Evolutionary conservation across 805 yeast species (phyloP).

Genomic region (Pichia phayaonensis): DNA sequence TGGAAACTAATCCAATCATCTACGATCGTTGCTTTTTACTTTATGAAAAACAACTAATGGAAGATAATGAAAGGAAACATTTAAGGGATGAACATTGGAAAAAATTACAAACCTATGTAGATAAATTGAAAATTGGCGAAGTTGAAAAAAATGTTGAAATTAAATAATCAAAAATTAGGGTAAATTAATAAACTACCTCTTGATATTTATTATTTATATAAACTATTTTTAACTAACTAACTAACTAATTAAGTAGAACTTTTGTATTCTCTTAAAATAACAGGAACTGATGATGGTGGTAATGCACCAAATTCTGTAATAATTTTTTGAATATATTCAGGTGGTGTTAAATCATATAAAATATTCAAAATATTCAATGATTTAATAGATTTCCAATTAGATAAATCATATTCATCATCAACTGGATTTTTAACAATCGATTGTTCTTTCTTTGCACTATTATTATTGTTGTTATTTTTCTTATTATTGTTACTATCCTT

Average conservation of each 20-base stretch:
- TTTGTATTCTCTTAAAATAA: slow-evolving; percentile 88
- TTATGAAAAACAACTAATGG: slow-evolving; percentile 73
- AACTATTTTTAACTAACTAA: neutral
- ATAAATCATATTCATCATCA: slow-evolving; percentile 36
- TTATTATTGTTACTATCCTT: slow-evolving; percentile 21
- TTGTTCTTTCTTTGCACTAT: neutral
- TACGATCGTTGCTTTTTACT: slow-evolving; percentile 90
- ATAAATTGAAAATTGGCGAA: slow-evolving; percentile 25
- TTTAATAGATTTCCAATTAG: slow-evolving; percentile 57
- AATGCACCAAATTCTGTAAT: slow-evolving; percentile 93
- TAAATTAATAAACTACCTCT: too few species aligned
- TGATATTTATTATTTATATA: neutral
- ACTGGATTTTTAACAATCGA: neutral
- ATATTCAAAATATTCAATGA: slow-evolving; percentile 70
- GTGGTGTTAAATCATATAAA: slow-evolving; percentile 91
- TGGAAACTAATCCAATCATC: slow-evolving; percentile 85
- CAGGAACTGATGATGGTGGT: slow-evolving; percentile 98
- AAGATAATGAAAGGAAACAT: slow-evolving; percentile 55
- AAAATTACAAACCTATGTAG: slow-evolving; percentile 55
- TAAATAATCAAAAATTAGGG: too few species aligned
- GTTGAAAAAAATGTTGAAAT: slow-evolving; percentile 52
- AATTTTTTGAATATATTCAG: slow-evolving; percentile 86
- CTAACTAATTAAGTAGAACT: slow-evolving; percentile 18
- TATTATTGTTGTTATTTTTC: slow-evolving; percentile 18
- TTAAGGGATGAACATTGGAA: slow-evolving; percentile 67